These are phyloP conservation scores for Byssothecium circinans DNA, from an alignment of 2,329 filamentous ascomycete genomes.

Conservation along the genomic window DNA sequence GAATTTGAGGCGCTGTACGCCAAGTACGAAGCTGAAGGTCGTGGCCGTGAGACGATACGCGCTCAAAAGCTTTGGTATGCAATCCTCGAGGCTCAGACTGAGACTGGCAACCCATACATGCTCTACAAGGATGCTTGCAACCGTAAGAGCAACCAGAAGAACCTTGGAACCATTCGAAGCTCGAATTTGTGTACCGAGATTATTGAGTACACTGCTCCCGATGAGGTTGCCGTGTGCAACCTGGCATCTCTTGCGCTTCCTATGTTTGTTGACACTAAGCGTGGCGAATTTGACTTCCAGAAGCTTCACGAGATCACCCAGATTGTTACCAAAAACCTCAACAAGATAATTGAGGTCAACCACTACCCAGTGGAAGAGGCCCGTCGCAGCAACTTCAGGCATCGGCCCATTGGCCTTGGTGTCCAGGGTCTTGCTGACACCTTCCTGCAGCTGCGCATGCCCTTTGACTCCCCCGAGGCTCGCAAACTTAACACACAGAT, in stretches of 20 bases:
- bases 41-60: constrained; percentile 87
- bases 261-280: constrained; percentile 82
- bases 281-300: constrained; percentile 88
- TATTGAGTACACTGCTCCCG: constrained; percentile 92
- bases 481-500: constrained; percentile 95
- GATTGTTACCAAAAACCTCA: constrained; percentile 91
- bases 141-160: constrained; percentile 99
- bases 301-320: constrained; percentile 94
- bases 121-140: constrained; percentile 99
- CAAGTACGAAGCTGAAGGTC: constrained; percentile 81
- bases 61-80: constrained; percentile 99
- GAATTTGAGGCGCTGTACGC: constrained; percentile 96
- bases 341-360: constrained; percentile 98
- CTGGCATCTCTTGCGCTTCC: constrained; percentile 91
- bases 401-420: constrained; percentile 93
- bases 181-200: constrained; percentile 99
- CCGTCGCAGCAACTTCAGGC: constrained; percentile 93
- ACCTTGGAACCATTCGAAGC: constrained; percentile 95
- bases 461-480: constrained; percentile 94
- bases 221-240: constrained; percentile 99
- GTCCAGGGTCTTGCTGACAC: constrained; percentile 97
- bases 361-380: constrained; percentile 97
- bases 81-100: constrained; percentile 95
- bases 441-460: constrained; percentile 93
- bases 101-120: constrained; percentile 99